Evolutionary conservation across 768 basidiomycete species (phyloP).

Genomic region (Xerocomellus amylosporus): DNA sequence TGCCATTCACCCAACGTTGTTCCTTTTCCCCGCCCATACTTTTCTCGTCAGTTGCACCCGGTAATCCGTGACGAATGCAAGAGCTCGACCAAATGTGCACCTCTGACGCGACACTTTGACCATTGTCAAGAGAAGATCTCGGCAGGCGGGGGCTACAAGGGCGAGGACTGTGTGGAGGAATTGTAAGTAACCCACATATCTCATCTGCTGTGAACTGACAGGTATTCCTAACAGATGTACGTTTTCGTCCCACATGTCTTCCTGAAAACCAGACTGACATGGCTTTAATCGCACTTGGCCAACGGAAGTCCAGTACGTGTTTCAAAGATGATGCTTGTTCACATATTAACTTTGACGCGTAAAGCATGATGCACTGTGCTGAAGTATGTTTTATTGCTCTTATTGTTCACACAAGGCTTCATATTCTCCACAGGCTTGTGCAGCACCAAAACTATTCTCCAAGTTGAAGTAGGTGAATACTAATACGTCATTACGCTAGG

Average conservation of each 20-base stretch:
- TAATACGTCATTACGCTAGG: constrained; percentile 16
- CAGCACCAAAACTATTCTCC: constrained; percentile 79
- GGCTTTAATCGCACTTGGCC: background rate
- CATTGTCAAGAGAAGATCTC: constrained; percentile 89
- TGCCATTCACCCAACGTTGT: constrained; percentile 14
- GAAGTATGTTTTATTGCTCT: constrained; percentile 53
- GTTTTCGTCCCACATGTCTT: constrained; percentile 8
- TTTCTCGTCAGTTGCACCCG: constrained; percentile 55
- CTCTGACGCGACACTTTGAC: constrained; percentile 77
- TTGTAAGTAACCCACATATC: constrained; percentile 49
- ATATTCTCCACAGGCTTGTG: constrained; percentile 38
- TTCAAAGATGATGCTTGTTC: background rate
- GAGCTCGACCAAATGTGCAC: constrained; percentile 59
- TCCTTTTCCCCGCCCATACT: background rate
- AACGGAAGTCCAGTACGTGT: constrained; percentile 64
- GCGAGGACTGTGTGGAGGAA: constrained; percentile 93
- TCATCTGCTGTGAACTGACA: constrained; percentile 1
- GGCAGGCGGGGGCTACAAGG: constrained; percentile 78
- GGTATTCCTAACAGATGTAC: constrained; percentile 19
- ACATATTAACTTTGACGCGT: constrained; percentile 6
- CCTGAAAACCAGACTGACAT: constrained; percentile 8
- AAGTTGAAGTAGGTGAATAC: constrained; percentile 47
- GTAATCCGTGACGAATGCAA: constrained; percentile 74
- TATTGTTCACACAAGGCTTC: background rate
- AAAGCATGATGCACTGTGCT: constrained; percentile 89